Conservation (phyloP, 495 filamentous ascomycete genomes). For the Penicillium daleae region DNA sequence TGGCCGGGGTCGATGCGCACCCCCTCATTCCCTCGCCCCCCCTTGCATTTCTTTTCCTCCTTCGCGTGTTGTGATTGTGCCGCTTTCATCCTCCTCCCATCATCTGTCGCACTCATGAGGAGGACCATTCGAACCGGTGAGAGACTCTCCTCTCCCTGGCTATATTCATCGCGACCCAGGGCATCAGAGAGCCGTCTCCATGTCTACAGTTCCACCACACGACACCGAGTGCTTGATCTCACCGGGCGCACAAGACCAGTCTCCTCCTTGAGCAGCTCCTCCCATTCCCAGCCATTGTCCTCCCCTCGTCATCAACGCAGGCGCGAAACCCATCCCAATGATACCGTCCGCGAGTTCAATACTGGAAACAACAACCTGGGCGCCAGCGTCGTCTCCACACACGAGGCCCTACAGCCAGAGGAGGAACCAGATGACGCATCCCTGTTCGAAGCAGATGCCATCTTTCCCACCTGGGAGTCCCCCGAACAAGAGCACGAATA, state of each 20-base stretch:
- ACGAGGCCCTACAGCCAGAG: constrained; percentile 5
- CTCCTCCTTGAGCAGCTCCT: constrained; percentile 3
- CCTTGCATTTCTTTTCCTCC: not conserved
- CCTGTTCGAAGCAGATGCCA: not conserved
- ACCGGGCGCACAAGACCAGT: constrained; percentile 12
- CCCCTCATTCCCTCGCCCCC: constrained; percentile 9
- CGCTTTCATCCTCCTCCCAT: not conserved
- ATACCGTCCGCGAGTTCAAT: not conserved
- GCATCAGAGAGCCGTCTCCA: constrained; percentile 13
- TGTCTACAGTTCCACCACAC: constrained; percentile 8
- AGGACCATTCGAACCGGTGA: constrained; percentile 24
- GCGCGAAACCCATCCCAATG: not conserved
- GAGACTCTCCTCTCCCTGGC: constrained; percentile 32
- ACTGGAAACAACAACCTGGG: constrained; percentile 7
- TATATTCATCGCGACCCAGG: constrained; percentile 18
- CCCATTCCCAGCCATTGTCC: not conserved
- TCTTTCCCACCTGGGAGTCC: constrained; percentile 12
- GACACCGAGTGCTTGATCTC: not conserved
- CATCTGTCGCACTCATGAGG: constrained; percentile 26
- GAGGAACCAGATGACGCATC: not conserved
- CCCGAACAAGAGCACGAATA: constrained; percentile 20
- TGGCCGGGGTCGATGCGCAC: constrained; percentile 28
- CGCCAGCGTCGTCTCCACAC: not conserved
- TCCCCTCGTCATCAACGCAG: not conserved
- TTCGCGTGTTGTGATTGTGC: not conserved